A percentile compares a stretch with the other conserved stretches of the same genome.
Evolutionary conservation across 1,284 basidiomycete genomes (phyloP).

Genomic region (Trichosporon ovoides): DNA sequence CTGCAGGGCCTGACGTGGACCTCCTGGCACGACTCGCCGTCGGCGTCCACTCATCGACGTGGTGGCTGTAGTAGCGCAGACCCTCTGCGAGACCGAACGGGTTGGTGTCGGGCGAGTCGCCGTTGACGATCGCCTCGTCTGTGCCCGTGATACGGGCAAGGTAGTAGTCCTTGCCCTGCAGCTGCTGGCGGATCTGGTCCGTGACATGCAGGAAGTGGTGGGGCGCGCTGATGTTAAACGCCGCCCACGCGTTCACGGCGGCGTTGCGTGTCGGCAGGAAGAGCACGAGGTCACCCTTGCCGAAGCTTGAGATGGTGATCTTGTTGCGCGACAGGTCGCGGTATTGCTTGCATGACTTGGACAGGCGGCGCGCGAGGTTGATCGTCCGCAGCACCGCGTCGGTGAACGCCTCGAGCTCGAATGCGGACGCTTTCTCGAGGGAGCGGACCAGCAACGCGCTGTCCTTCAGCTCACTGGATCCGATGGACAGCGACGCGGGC

Average conservation of each 20-base stretch:
- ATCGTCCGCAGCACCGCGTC: slow-evolving; percentile 75
- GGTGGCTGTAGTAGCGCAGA: slow-evolving; percentile 85
- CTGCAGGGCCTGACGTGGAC: background rate
- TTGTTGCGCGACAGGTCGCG: slow-evolving; percentile 86
- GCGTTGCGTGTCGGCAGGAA: slow-evolving; percentile 94
- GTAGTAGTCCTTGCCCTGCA: slow-evolving; percentile 85
- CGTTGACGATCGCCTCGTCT: slow-evolving; percentile 74
- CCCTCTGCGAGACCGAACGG: slow-evolving; percentile 69
- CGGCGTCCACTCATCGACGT: slow-evolving; percentile 85
- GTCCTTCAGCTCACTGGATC: slow-evolving; percentile 29
- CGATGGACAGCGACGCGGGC: background rate
- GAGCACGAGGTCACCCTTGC: slow-evolving; percentile 82
- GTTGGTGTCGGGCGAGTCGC: slow-evolving; percentile 54
- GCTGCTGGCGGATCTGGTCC: slow-evolving; percentile 73
- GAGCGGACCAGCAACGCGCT: slow-evolving; percentile 31
- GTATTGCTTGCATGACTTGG: slow-evolving; percentile 91
- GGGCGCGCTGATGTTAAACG: slow-evolving; percentile 92
- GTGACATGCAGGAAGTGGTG: slow-evolving; percentile 92
- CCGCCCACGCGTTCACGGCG: slow-evolving; percentile 89
- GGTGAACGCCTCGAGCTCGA: slow-evolving; percentile 76
- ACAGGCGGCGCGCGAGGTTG: slow-evolving; percentile 86
- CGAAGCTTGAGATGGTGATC: slow-evolving; percentile 88
- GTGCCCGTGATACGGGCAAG: slow-evolving; percentile 86
- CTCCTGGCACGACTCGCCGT: background rate
- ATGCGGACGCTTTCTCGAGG: slow-evolving; percentile 51